Evolutionary conservation across 2,329 filamentous ascomycete species (phyloP).

Genomic region (Sporothrix phasma): DNA sequence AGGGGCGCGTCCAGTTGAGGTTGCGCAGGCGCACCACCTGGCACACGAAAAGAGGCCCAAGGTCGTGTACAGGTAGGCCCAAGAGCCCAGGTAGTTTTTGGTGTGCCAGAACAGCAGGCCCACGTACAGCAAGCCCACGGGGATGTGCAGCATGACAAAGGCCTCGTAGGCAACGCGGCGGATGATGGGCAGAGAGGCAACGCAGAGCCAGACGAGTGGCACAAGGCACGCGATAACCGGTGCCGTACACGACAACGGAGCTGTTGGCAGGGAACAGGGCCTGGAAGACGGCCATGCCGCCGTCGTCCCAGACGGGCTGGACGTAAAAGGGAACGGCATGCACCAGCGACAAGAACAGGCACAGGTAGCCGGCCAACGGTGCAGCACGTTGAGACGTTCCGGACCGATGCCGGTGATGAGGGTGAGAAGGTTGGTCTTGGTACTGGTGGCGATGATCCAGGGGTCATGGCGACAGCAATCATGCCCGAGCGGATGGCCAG

Average conservation of each 20-base stretch:
- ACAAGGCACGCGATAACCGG: slow-evolving; percentile 72
- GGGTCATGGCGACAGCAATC: slow-evolving; percentile 82
- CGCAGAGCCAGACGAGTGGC: slow-evolving; percentile 71
- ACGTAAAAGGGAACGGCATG: slow-evolving; percentile 87
- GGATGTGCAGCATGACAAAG: slow-evolving; percentile 74
- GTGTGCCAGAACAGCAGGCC: slow-evolving; percentile 92
- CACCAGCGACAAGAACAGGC: slow-evolving; percentile 69
- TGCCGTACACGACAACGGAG: slow-evolving; percentile 66
- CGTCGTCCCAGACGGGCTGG: slow-evolving; percentile 75
- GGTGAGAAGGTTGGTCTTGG: slow-evolving; percentile 81
- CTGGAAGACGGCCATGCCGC: slow-evolving; percentile 59
- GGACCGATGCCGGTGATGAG: slow-evolving; percentile 83
- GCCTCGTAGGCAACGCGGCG: slow-evolving; percentile 73
- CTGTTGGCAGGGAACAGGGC: slow-evolving; percentile 50
- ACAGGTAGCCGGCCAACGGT: slow-evolving; percentile 84
- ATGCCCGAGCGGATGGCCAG: slow-evolving; percentile 81
- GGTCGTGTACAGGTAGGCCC: slow-evolving; percentile 78
- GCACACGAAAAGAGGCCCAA: slow-evolving; percentile 68
- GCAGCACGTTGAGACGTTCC: slow-evolving; percentile 83
- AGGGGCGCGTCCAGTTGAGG: slow-evolving; percentile 80
- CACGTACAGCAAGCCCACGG: slow-evolving; percentile 69
- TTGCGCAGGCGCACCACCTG: slow-evolving; percentile 70
- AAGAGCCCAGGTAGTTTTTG: slow-evolving; percentile 82
- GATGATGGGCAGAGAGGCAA: slow-evolving; percentile 73
- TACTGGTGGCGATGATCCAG: slow-evolving; percentile 83